Percentiles rank a stretch among this genome's conserved stretches.
These are phyloP conservation scores for Pelagophyceae sp. DNA, from an alignment of 352 stramenopile species.

Conservation along the genomic window DNA sequence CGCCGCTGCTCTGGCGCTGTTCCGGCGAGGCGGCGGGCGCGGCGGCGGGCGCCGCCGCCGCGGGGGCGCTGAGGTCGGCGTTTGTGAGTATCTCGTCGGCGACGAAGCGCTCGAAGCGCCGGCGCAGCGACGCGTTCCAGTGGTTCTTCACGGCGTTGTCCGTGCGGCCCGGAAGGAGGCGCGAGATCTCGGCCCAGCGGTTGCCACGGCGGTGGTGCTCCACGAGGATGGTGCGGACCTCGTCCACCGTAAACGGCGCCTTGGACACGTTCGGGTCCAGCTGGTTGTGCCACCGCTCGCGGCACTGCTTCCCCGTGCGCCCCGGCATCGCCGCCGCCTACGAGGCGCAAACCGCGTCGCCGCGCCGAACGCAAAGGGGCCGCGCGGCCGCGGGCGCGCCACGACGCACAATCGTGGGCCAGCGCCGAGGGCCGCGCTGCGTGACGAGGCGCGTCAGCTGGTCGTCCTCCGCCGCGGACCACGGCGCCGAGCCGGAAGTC, in stretches of 20 bases:
- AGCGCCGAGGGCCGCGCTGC: background rate
- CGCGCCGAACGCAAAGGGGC: no score
- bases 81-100: constrained; percentile 1
- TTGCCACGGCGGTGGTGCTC: constrained; percentile 45
- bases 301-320: constrained; percentile 78
- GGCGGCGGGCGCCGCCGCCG: no score
- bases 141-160: constrained; percentile 82
- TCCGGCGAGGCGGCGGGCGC: no score
- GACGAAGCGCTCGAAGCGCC: constrained; percentile 15
- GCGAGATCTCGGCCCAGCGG: constrained; percentile 75
- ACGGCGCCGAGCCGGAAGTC: constrained; percentile 5
- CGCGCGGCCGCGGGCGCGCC: no score
- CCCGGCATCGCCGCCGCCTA: constrained; percentile 28
- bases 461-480: constrained; percentile 5
- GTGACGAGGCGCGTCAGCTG: background rate
- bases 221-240: constrained; percentile 14
- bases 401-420: constrained; percentile 12
- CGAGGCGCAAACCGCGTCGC: constrained; percentile 22
- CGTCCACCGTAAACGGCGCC: constrained; percentile 72
- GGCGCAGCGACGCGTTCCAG: constrained; percentile 36
- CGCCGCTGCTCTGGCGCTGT: no score
- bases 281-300: constrained; percentile 89
- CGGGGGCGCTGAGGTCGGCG: background rate
- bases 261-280: constrained; percentile 90
- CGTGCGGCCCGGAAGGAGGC: constrained; percentile 64